These are phyloP conservation scores for Phaeophleospora eucalypticola DNA, from an alignment of 2,329 filamentous ascomycete species.

Conservation along the genomic window DNA sequence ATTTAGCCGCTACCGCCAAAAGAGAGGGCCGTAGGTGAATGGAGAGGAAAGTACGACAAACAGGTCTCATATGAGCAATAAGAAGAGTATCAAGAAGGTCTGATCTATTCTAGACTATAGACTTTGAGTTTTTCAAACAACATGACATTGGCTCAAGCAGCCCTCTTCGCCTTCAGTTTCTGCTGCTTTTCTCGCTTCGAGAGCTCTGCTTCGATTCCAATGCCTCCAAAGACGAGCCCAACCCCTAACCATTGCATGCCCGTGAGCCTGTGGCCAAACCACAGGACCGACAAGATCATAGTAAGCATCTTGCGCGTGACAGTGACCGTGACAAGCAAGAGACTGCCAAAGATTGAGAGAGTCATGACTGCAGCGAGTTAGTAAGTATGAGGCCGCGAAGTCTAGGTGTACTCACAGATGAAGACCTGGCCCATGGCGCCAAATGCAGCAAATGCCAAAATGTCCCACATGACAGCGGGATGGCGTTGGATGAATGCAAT, in stretches of 20 bases:
- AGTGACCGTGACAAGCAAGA: constrained; percentile 91
- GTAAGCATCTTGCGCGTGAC: constrained; percentile 99
- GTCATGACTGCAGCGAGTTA: constrained; percentile 47
- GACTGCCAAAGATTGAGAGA: constrained; percentile 82
- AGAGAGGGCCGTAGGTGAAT: too few relatives aligned
- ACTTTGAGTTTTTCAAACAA: too few relatives aligned
- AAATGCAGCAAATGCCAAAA: constrained; percentile 83
- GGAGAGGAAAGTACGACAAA: too few relatives aligned
- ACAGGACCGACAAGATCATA: constrained; percentile 93
- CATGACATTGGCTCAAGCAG: too few relatives aligned
- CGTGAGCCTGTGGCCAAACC: constrained; percentile 84
- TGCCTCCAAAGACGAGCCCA: constrained; percentile 86
- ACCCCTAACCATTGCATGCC: constrained; percentile 94
- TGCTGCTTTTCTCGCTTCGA: constrained; percentile 76
- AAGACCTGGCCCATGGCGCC: constrained; percentile 94
- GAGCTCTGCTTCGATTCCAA: constrained; percentile 84
- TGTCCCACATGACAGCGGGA: constrained; percentile 78
- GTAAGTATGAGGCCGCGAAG: neutral
- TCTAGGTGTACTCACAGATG: constrained; percentile 56
- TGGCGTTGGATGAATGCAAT: constrained; percentile 75
- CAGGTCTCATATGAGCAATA: too few relatives aligned
- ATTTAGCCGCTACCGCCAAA: too few relatives aligned
- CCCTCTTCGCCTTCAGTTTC: constrained; percentile 69
- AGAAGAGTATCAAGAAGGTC: too few relatives aligned
- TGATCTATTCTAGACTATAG: too few relatives aligned